phyloP scores from a whole-genome alignment of 1,284 basidiomycete species.

The Pterula multifida region DNA sequence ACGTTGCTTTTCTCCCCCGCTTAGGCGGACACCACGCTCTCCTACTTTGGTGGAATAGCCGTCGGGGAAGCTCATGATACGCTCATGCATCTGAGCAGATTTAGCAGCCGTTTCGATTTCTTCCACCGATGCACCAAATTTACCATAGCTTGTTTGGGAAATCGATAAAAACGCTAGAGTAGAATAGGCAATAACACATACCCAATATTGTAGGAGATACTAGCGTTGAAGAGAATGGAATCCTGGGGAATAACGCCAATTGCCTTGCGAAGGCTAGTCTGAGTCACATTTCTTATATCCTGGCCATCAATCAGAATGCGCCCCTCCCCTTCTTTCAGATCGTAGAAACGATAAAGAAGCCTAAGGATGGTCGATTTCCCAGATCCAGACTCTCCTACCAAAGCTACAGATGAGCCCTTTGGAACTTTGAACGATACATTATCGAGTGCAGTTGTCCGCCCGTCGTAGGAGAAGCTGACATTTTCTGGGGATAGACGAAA shows the following conservation, averaged over 20 bases:
- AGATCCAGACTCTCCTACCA: slow-evolving; percentile 72
- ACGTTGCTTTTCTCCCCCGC: slow-evolving; percentile 75
- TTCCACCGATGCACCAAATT: slow-evolving; percentile 51
- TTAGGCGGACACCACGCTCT: slow-evolving; percentile 73
- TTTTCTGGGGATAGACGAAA: slow-evolving; percentile 36
- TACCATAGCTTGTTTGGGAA: slow-evolving; percentile 61
- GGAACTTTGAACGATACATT: slow-evolving; percentile 78
- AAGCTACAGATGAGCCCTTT: slow-evolving; percentile 68
- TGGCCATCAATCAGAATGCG: slow-evolving; percentile 72
- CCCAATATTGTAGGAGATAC: slow-evolving; percentile 68
- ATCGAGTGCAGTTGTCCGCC: slow-evolving; percentile 57
- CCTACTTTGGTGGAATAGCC: slow-evolving; percentile 70
- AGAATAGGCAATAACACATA: slow-evolving; percentile 16
- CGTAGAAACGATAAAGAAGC: slow-evolving; percentile 84
- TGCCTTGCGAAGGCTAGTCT: slow-evolving; percentile 62
- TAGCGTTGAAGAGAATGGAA: slow-evolving; percentile 75
- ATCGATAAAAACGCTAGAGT: neutral
- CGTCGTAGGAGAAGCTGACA: slow-evolving; percentile 78
- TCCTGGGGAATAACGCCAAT: slow-evolving; percentile 82
- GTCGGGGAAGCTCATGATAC: slow-evolving; percentile 27
- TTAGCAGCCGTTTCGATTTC: slow-evolving; percentile 65
- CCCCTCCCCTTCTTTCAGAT: slow-evolving; percentile 62
- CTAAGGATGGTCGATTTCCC: slow-evolving; percentile 79
- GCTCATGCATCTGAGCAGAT: slow-evolving; percentile 75
- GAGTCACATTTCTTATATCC: slow-evolving; percentile 49